Evolutionary conservation across 257 asterid species (phyloP).

Genomic region (Anisodus acutangulus): DNA sequence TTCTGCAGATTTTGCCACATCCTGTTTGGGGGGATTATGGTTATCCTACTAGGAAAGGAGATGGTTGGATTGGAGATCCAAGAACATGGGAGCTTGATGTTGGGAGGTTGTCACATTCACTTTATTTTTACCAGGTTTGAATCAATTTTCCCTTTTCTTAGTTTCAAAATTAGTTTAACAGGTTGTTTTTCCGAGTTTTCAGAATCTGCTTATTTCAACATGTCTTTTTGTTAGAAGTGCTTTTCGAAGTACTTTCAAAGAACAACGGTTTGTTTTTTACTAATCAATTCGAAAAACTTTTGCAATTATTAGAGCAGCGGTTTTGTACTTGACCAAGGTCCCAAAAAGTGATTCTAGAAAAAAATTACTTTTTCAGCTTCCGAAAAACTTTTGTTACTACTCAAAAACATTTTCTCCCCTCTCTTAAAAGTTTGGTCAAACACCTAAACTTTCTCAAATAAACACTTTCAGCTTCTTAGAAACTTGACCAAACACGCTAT

Average conservation of each 20-base stretch:
- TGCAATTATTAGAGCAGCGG: background rate
- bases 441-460: background rate
- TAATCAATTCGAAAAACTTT: background rate
- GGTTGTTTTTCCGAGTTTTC: background rate
- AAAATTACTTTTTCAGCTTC: background rate
- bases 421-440: background rate
- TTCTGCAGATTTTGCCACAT: conserved; percentile 79
- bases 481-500: background rate
- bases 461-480: background rate
- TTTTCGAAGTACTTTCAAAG: background rate
- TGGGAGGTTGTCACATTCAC: conserved; percentile 63
- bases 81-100: conserved; percentile 80
- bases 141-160: conserved; percentile 11
- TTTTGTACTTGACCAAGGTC: background rate
- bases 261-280: background rate
- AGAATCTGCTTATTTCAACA: background rate
- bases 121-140: conserved; percentile 64
- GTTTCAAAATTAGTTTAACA: background rate
- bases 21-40: conserved; percentile 85
- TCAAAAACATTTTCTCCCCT: background rate
- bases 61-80: conserved; percentile 84
- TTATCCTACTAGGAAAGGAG: conserved; percentile 67
- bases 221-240: background rate
- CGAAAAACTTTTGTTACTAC: background rate
- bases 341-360: background rate